phyloP scores from a whole-genome alignment of 108 stramenopile genomes.

The Cyclotella sp. region DNA sequence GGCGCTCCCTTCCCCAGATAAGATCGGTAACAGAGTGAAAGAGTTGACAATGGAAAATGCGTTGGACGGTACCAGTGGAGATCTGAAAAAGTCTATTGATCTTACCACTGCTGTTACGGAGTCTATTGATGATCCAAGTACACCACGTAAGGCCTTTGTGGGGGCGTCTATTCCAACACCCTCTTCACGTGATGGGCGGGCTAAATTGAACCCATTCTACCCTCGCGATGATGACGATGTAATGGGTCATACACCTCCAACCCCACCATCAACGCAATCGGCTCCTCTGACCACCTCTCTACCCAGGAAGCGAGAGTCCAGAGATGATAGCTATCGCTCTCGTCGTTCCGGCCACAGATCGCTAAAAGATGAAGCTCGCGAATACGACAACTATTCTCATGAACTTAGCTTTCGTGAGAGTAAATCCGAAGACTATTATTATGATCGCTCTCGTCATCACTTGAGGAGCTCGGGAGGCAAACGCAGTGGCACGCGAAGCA shows the following conservation, averaged over 20 bases:
- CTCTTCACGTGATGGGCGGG: background rate
- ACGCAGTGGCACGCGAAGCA: constrained; percentile 9
- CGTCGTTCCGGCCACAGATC: constrained; percentile 10
- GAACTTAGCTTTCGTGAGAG: constrained; percentile 3
- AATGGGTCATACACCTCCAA: background rate
- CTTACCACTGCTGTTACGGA: constrained; percentile 19
- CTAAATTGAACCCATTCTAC: constrained; percentile 3
- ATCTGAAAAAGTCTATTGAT: constrained; percentile 16
- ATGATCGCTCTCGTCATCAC: background rate
- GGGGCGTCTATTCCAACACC: background rate
- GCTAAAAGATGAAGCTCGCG: constrained; percentile 2
- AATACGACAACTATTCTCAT: constrained; percentile 5
- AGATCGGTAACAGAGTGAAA: background rate
- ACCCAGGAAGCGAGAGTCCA: constrained; percentile 7
- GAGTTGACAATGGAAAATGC: constrained; percentile 10
- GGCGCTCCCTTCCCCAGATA: constrained; percentile 3
- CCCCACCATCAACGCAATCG: constrained; percentile 21
- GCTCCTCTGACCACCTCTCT: constrained; percentile 1
- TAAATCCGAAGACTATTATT: constrained; percentile 22
- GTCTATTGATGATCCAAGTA: constrained; percentile 8
- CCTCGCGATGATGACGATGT: background rate
- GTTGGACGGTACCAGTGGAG: constrained; percentile 1
- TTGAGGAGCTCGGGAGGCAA: constrained; percentile 6
- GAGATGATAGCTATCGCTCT: constrained; percentile 17
- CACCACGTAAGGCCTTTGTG: background rate